Conservation (phyloP, 2,329 filamentous ascomycete genomes). For the Aspergillus sp. region DNA sequence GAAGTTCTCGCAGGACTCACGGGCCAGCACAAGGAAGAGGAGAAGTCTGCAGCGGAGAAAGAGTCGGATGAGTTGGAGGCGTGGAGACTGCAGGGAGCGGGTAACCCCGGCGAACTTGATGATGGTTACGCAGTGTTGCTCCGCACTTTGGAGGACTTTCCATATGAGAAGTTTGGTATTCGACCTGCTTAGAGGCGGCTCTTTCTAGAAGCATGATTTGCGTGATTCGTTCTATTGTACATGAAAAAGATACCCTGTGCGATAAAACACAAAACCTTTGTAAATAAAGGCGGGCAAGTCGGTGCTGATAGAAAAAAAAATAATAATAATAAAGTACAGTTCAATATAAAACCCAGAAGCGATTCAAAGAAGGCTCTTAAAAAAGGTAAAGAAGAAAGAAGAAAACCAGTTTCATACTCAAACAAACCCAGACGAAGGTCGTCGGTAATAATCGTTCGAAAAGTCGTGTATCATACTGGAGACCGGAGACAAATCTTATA, state of each 20-base stretch:
- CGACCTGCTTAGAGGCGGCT: conserved; percentile 12
- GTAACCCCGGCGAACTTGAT: conserved; percentile 49
- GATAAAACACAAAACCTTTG: not conserved
- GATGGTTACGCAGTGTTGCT: conserved; percentile 58
- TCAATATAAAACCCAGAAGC: too few relatives aligned
- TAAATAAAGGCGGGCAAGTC: not conserved
- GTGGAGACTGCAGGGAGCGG: conserved; percentile 36
- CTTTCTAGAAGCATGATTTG: not conserved
- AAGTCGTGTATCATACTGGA: too few relatives aligned
- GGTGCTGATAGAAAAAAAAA: too few relatives aligned
- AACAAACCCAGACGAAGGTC: too few relatives aligned
- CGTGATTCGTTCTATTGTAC: not conserved
- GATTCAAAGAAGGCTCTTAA: too few relatives aligned
- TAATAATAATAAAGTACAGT: too few relatives aligned
- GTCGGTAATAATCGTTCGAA: too few relatives aligned
- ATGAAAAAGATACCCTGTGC: too few relatives aligned
- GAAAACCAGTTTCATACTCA: too few relatives aligned
- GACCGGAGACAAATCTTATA: too few relatives aligned
- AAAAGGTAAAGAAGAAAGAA: too few relatives aligned
- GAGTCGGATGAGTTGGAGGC: conserved; percentile 36
- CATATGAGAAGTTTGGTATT: conserved; percentile 58
- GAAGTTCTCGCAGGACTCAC: conserved; percentile 80
- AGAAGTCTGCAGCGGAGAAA: conserved; percentile 35
- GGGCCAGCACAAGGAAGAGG: conserved; percentile 60
- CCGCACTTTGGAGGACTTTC: conserved; percentile 53